Evolutionary conservation across 1,284 basidiomycete species (phyloP), one percentile per base, ranked within the genome.

Genomic region (Austroboletus sp.): DNA sequence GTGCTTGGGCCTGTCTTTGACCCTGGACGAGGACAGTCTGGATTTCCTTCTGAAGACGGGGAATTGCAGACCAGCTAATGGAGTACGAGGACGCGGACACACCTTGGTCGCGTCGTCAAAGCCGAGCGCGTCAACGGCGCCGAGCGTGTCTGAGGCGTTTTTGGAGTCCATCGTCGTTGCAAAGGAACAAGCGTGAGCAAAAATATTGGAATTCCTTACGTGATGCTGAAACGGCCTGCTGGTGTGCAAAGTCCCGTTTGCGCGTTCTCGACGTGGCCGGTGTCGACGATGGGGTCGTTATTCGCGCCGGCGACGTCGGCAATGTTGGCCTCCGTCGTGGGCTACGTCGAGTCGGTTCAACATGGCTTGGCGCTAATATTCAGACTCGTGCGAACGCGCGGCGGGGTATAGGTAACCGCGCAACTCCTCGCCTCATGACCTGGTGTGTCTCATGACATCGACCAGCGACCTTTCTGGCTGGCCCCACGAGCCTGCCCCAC

Each of bases 51-150:
- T 93, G 23, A n/a, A 38, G 21, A 17, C 23, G 37, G n/a, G 38
- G 6, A 23, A 34, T 11, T 40, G 13, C 25, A 34, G 35, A 23
- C 33, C 11, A 15, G 39, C 26, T 10, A 29, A 27, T 47, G 34
- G 35, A 34, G 19, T 40, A 41, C 41, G 50, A 17, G 3, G 40
- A 21, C 41, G 15, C 10, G 17, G 21, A 65, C 75, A 50, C 48
- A 85, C 87, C 71, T 84, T 82, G 19, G 85, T 80, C 11, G 81
- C 74, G 56, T 87, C 85, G 70, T 92, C 89, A 53, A 92, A 85
- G 48, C 76, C 73, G 19, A 82, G 72, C 55, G 82, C 77, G 51
- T 79, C 75, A 77, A 81, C 81, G 41, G 59, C 49, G 46, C 61
- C 46, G 48, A 62, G 46, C 25, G 55, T 46, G 27, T 58, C 60